Evolutionary conservation across 2,329 filamentous ascomycete species (phyloP).

Genomic region (Neophaeococcomyces mojaviensis): DNA sequence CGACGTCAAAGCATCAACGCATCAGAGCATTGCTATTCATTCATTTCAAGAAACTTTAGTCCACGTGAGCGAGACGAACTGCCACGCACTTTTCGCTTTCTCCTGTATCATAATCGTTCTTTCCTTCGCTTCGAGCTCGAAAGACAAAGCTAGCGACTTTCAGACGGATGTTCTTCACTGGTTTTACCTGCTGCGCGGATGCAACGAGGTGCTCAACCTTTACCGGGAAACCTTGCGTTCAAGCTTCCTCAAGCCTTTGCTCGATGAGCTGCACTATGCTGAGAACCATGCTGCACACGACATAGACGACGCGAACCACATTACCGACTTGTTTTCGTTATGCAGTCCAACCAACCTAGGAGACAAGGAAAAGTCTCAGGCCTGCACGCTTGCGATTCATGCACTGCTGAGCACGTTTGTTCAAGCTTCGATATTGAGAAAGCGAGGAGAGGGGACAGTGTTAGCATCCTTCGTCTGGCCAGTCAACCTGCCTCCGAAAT

Average conservation of each 20-base stretch:
- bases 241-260: constrained; percentile 25
- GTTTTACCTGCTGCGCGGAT: constrained; percentile 26
- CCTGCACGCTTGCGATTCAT: constrained; percentile 26
- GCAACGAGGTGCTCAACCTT: constrained; percentile 26
- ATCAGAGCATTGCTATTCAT: constrained; percentile 31
- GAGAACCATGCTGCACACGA: constrained; percentile 24
- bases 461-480: constrained; percentile 31
- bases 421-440: constrained; percentile 23
- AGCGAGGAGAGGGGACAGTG: constrained; percentile 23
- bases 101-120: constrained; percentile 35
- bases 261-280: constrained; percentile 25
- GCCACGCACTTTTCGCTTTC: constrained; percentile 36
- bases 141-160: constrained; percentile 20
- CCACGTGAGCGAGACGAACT: constrained; percentile 34
- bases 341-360: constrained; percentile 21
- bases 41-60: constrained; percentile 29
- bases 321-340: constrained; percentile 25
- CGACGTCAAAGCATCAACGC: constrained; percentile 29
- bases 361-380: constrained; percentile 23
- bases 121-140: constrained; percentile 26
- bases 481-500: constrained; percentile 29
- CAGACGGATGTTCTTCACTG: constrained; percentile 26
- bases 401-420: constrained; percentile 26
- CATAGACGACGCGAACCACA: constrained; percentile 22
- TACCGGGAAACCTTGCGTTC: constrained; percentile 23